Evolutionary conservation across 768 basidiomycete genomes (phyloP).

Genomic region (Pleurotus salmoneostramineus): DNA sequence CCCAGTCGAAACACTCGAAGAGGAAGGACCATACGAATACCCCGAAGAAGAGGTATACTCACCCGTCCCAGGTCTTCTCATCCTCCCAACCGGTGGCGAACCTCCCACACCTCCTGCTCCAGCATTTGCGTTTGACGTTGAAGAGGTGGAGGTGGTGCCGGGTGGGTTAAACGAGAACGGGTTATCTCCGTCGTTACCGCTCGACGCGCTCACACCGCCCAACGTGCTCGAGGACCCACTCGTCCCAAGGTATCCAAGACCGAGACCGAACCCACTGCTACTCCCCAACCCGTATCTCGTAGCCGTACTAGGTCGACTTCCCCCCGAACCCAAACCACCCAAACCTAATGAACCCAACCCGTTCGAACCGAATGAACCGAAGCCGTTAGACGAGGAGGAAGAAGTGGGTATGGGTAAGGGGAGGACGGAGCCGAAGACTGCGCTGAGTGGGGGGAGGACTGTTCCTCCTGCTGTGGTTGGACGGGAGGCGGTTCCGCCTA

Average conservation of each 20-base stretch:
- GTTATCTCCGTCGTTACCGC: slow-evolving; percentile 30
- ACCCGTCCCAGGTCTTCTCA: slow-evolving; percentile 3
- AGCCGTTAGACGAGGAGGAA: neutral
- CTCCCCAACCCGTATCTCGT: neutral
- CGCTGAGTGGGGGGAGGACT: neutral
- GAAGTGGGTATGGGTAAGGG: neutral
- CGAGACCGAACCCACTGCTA: neutral
- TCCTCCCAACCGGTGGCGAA: neutral
- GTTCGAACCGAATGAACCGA: no score
- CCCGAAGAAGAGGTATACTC: slow-evolving; percentile 1
- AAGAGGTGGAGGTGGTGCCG: slow-evolving; percentile 6
- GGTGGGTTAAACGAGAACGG: slow-evolving; percentile 52
- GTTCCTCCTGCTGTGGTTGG: slow-evolving; percentile 2
- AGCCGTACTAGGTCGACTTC: neutral
- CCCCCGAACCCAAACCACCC: neutral
- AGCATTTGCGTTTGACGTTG: slow-evolving; percentile 11
- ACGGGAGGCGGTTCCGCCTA: neutral
- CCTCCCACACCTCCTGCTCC: neutral
- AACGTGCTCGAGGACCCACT: neutral
- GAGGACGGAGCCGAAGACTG: neutral
- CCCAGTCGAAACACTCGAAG: no score
- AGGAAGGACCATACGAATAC: no score
- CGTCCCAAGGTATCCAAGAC: neutral
- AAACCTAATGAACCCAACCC: no score
- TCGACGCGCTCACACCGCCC: neutral